These are phyloP conservation scores for Cryphonectria parasitica DNA, from an alignment of 2,329 filamentous ascomycete species.

Conservation along the genomic window DNA sequence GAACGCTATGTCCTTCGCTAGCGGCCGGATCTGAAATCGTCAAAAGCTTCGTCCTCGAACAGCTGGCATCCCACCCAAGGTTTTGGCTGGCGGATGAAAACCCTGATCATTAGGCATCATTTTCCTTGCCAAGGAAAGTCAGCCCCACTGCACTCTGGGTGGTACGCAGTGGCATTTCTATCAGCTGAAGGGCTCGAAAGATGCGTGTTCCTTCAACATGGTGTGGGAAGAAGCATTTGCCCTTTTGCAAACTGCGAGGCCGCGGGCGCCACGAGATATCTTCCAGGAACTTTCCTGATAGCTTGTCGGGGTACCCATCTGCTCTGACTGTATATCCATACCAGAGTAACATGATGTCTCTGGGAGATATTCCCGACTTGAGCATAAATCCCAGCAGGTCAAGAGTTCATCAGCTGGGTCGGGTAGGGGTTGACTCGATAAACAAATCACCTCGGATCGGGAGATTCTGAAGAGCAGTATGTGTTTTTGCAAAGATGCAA, in stretches of 20 bases:
- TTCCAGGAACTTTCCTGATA: not conserved
- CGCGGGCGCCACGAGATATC: not conserved
- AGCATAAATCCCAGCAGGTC: not conserved
- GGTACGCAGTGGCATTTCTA: not conserved
- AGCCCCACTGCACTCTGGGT: not conserved
- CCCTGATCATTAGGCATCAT: not conserved
- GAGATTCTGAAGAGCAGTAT: not conserved
- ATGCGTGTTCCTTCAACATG: not conserved
- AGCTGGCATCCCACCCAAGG: not conserved
- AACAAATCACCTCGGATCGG: not conserved
- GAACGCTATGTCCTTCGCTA: not conserved
- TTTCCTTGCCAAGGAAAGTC: not conserved
- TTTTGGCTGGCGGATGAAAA: not conserved
- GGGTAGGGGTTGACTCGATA: not conserved
- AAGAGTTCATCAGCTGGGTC: not conserved
- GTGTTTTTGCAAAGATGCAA: not conserved
- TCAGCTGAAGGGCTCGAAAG: not conserved
- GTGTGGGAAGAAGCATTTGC: not conserved
- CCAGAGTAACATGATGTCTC: not conserved
- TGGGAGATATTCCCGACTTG: not conserved
- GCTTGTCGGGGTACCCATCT: not conserved
- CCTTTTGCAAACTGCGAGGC: not conserved
- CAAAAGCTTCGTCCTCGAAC: not conserved
- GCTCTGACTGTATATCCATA: not conserved
- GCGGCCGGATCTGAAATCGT: not conserved